Evolutionary conservation across 2,329 filamentous ascomycete genomes (phyloP).

Genomic region (Fusarium sp.): DNA sequence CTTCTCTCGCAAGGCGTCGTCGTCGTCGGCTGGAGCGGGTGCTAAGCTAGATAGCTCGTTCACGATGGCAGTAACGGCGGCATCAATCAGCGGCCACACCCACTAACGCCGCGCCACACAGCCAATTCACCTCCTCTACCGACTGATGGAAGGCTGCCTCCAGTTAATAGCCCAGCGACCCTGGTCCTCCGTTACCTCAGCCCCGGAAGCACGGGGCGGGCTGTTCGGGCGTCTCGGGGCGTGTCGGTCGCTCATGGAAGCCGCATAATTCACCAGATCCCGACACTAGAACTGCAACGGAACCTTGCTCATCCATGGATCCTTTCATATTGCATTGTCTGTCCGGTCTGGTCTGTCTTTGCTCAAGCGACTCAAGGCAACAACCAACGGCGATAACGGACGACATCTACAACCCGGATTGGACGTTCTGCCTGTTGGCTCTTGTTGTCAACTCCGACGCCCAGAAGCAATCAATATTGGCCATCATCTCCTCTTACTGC

Average conservation of each 20-base stretch:
- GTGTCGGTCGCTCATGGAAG: constrained; percentile 25
- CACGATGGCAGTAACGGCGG: constrained; percentile 23
- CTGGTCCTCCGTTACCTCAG: constrained; percentile 14
- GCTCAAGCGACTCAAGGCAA: background rate
- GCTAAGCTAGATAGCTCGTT: background rate
- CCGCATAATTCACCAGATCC: constrained; percentile 25
- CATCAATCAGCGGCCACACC: constrained; percentile 8
- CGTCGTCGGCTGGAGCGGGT: constrained; percentile 2
- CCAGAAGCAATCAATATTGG: constrained; percentile 9
- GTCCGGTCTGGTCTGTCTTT: background rate
- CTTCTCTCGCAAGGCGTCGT: background rate
- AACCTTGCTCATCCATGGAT: constrained; percentile 21
- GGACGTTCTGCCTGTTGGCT: background rate
- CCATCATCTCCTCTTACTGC: constrained; percentile 15
- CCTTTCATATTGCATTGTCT: background rate
- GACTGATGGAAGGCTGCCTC: background rate
- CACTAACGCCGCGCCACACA: constrained; percentile 21
- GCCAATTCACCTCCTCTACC: constrained; percentile 11
- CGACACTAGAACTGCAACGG: constrained; percentile 18
- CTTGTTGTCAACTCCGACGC: background rate
- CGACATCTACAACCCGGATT: background rate
- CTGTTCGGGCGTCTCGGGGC: constrained; percentile 26
- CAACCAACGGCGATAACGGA: background rate
- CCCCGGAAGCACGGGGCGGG: constrained; percentile 31
- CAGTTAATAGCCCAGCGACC: constrained; percentile 7